A percentile compares a stretch with the other conserved stretches of the same genome.
These are phyloP conservation scores for Myrmaecium sp. DNA, from an alignment of 2,329 filamentous ascomycete species.

Conservation along the genomic window DNA sequence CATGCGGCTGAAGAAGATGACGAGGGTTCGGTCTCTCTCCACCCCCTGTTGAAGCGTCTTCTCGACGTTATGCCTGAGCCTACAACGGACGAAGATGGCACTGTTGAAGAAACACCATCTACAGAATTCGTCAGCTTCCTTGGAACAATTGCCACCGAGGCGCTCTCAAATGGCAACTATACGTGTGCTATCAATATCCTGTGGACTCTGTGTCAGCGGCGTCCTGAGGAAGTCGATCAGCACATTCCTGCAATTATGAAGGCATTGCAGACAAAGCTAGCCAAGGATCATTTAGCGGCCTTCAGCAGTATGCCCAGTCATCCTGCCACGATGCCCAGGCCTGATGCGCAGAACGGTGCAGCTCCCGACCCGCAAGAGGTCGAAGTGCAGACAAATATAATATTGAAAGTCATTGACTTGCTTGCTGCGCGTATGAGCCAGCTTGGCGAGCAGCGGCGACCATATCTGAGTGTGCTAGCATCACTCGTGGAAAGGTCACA, in stretches of 20 bases:
- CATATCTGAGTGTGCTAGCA: constrained; percentile 87
- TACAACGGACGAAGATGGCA: constrained; percentile 69
- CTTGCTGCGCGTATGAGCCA: constrained; percentile 84
- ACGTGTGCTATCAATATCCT: constrained; percentile 82
- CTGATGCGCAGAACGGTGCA: constrained; percentile 36
- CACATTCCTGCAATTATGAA: constrained; percentile 86
- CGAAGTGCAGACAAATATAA: constrained; percentile 76
- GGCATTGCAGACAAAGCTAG: constrained; percentile 77
- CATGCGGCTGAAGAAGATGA: constrained; percentile 59
- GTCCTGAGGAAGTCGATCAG: constrained; percentile 72
- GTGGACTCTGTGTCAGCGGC: constrained; percentile 77
- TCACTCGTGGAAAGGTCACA: constrained; percentile 90
- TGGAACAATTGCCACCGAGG: constrained; percentile 74
- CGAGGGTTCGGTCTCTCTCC: constrained; percentile 40
- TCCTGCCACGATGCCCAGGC: constrained; percentile 26
- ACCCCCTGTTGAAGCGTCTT: constrained; percentile 64
- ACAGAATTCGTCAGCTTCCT: constrained; percentile 79
- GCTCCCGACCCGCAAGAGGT: constrained; percentile 61
- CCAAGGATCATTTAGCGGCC: constrained; percentile 73
- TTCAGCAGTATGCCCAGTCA: constrained; percentile 28
- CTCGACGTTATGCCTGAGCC: constrained; percentile 73
- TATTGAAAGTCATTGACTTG: constrained; percentile 89
- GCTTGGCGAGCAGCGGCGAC: constrained; percentile 75
- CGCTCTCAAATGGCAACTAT: constrained; percentile 64
- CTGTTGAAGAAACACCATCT: constrained; percentile 56